Conservation (phyloP, 1,284 basidiomycete species). For the Ganoderma boninense region DNA sequence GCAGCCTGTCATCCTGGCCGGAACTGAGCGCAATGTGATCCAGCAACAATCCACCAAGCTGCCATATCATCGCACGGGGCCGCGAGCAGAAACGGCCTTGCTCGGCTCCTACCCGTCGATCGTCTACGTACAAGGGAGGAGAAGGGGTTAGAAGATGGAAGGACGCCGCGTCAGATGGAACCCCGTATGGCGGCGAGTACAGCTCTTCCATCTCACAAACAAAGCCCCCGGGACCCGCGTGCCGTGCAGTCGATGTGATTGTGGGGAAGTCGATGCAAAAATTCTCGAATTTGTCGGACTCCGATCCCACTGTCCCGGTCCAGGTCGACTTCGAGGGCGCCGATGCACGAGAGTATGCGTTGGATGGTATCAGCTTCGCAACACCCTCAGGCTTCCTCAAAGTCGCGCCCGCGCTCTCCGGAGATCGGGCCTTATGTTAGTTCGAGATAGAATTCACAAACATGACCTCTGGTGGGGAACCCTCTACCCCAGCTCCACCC, state of each 20-base stretch:
- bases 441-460: background rate
- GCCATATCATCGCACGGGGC: background rate
- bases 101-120: background rate
- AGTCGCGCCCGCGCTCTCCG: background rate
- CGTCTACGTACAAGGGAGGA: background rate
- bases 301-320: background rate
- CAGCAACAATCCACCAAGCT: background rate
- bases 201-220: background rate
- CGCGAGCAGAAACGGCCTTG: no score
- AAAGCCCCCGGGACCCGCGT: background rate
- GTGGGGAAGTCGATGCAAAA: background rate
- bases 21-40: background rate
- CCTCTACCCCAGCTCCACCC: background rate
- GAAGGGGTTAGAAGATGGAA: background rate
- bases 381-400: background rate
- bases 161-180: background rate
- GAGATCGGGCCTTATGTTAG: background rate
- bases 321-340: background rate
- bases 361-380: background rate
- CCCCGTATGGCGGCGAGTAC: background rate
- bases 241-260: background rate
- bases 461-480: background rate
- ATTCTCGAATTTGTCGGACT: background rate
- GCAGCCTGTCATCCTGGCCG: no score
- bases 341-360: background rate